Conservation (phyloP, 2,329 filamentous ascomycete species). For the Clonostachys rhizophaga region DNA sequence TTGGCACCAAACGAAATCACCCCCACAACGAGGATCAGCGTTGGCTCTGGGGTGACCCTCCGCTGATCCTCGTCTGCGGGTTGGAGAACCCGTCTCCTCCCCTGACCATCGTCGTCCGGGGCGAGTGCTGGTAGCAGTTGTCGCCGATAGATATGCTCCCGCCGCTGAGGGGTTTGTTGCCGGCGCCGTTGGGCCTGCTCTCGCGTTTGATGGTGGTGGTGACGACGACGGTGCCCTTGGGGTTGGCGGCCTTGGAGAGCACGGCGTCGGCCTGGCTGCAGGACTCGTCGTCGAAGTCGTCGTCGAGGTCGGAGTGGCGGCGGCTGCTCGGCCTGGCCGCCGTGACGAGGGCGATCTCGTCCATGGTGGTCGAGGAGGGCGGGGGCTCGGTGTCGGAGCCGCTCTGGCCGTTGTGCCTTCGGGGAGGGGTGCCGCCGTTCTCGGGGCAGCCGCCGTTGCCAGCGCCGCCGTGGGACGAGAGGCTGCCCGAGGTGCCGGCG, state of each 20-base stretch:
- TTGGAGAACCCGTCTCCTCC: conserved; percentile 3
- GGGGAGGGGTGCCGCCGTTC: background rate
- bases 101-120: background rate
- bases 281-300: conserved; percentile 6
- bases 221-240: conserved; percentile 16
- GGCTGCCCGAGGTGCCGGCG: conserved; percentile 20
- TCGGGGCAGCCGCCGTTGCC: background rate
- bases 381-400: background rate
- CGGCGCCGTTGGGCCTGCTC: conserved; percentile 11
- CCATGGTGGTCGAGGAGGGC: conserved; percentile 7
- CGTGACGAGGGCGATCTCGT: conserved; percentile 15
- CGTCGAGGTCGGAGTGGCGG: conserved; percentile 4
- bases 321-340: conserved; percentile 8
- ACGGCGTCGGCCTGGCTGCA: background rate
- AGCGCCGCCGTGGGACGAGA: conserved; percentile 2
- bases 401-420: background rate
- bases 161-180: conserved; percentile 1
- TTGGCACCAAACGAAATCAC: too few relatives aligned
- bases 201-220: conserved; percentile 31
- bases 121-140: background rate
- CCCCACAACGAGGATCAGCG: too few relatives aligned
- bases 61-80: conserved; percentile 15
- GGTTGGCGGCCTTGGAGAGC: background rate
- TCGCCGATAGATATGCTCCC: background rate
- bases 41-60: conserved; percentile 4